These are phyloP conservation scores for Lodderomyces metapsilosis DNA, from an alignment of 1,139 yeast genomes.

Conservation along the genomic window DNA sequence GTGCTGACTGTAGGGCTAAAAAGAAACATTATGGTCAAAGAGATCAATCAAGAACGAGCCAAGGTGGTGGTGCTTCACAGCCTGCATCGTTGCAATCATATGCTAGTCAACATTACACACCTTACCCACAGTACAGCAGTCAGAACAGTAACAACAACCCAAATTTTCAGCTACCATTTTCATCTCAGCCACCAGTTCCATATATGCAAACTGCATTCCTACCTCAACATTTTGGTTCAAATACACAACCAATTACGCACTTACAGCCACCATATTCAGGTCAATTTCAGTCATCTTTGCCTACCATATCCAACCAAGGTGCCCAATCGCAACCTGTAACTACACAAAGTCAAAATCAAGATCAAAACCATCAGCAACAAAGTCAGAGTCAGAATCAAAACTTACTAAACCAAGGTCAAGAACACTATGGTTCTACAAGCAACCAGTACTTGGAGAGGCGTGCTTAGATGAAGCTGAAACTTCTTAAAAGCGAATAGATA, in stretches of 20 bases:
- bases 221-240: conserved; percentile 2
- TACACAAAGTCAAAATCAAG: conserved; percentile 10
- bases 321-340: conserved; percentile 4
- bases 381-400: conserved; percentile 9
- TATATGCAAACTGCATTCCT: background rate
- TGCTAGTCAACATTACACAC: background rate
- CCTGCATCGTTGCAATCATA: conserved; percentile 2
- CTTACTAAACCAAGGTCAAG: conserved; percentile 3
- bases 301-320: conserved; percentile 6
- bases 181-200: background rate
- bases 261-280: conserved; percentile 3
- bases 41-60: conserved; percentile 16
- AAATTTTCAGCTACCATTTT: background rate
- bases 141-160: conserved; percentile 1
- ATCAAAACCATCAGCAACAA: no score
- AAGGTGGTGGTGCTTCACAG: background rate
- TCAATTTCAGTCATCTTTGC: conserved; percentile 6
- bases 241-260: background rate
- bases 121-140: conserved; percentile 5
- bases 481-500: no score
- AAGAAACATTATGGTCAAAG: conserved; percentile 30
- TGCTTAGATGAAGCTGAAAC: background rate
- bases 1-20: conserved; percentile 50
- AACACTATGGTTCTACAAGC: background rate
- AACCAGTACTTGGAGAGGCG: background rate